These are phyloP conservation scores for Letharia lupina DNA, from an alignment of 495 filamentous ascomycete species.

Conservation along the genomic window DNA sequence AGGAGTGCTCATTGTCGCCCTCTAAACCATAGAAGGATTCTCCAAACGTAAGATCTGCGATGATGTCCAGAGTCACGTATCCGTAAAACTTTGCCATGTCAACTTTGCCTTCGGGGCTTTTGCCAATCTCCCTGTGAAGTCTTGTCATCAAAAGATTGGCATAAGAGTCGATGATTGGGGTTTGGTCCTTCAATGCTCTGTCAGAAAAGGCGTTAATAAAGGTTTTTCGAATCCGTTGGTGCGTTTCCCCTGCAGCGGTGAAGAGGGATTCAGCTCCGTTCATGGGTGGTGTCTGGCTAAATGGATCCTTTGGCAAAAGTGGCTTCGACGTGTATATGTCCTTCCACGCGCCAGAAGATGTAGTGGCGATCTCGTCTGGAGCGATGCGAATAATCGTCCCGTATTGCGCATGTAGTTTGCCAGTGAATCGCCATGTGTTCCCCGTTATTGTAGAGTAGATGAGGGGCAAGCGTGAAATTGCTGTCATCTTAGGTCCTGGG, in stretches of 20 bases:
- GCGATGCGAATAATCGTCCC: conserved; percentile 42
- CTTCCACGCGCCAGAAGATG: conserved; percentile 19
- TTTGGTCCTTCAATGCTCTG: conserved; percentile 22
- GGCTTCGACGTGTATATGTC: conserved; percentile 16
- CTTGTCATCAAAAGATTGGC: conserved; percentile 16
- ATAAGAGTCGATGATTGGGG: conserved; percentile 19
- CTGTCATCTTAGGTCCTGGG: conserved; percentile 25
- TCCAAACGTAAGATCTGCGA: conserved; percentile 19
- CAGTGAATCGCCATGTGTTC: conserved; percentile 4
- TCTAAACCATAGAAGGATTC: conserved; percentile 20
- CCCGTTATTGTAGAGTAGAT: conserved; percentile 18
- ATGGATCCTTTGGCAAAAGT: conserved; percentile 18
- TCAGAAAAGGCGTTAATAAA: conserved; percentile 27
- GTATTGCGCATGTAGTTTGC: conserved; percentile 33
- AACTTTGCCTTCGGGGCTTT: conserved; percentile 2
- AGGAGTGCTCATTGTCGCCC: conserved; percentile 10
- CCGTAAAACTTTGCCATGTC: conserved; percentile 19
- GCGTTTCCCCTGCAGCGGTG: conserved; percentile 16
- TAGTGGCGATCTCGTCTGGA: conserved; percentile 36
- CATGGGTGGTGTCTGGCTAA: conserved; percentile 15
- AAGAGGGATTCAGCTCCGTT: conserved; percentile 21
- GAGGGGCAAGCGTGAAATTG: conserved; percentile 14
- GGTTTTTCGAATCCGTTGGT: conserved; percentile 13
- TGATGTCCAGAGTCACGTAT: conserved; percentile 19
- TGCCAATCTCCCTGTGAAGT: conserved; percentile 10